Base-by-base conservation (phyloP, 306 rosid genomes). In the Astragalus membranaceus region DNA sequence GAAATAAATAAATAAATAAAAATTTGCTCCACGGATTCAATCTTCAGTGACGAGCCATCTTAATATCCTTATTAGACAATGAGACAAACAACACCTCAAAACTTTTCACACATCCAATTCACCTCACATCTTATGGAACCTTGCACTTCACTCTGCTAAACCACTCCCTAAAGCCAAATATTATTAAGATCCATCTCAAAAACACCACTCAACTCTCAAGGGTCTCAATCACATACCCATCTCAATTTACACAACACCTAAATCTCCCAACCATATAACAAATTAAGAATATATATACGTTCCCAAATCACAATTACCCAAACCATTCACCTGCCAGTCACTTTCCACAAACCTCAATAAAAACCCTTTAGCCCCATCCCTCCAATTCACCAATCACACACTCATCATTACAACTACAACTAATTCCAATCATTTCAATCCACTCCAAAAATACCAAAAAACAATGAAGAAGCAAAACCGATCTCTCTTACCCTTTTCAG, bases 141-240 rank as follows among this genome's bases (percentile, higher is more conserved):
- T 50, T 41, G 7, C 37, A 62, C 64, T 64, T 26, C 73, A 11
- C 73, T 72, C 69, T 72, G 61, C 57, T 30, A 74, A 74, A 69
- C 63, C 81, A 81, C 73, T 66, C 44, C 73, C 78, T 68, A 42
- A 16, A 56, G 2, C 52, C 3, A 78, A 80, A 85, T 83, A 76
- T 20, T 14, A 41, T 70, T 69, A 63, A 63, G 63, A 62, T 73
- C 78, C 56, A 64, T 74, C 75, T 42, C 39, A 77, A 4, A 65
- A 74, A n/a, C n/a, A n/a, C n/a, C n/a, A n/a, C n/a, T n/a, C n/a
- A n/a, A n/a, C n/a, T n/a, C n/a, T 64, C 54, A 7, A 20, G 23
- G 2, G 35, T 58, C 79, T 56, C 39, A 44, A 30, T 32, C 80
- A 52, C 72, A 43, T 32, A 41, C 69, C 72, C 73, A 61, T 67